Base-by-base conservation (phyloP, 1,284 basidiomycete genomes). In the Afroboletus lepidellus region DNA sequence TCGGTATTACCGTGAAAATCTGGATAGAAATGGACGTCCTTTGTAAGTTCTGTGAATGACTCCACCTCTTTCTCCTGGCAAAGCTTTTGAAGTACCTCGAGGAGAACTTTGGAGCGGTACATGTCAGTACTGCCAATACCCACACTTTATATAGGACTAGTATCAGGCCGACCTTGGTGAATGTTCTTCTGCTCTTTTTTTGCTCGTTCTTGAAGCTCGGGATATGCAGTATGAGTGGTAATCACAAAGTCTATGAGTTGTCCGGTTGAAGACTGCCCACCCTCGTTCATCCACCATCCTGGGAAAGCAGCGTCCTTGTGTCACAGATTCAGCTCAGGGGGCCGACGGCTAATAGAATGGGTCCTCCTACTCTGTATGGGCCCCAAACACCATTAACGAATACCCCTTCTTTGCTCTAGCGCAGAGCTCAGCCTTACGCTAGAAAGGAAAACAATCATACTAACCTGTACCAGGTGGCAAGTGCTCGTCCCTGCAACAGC, bases 271-370 rank as follows among this genome's bases (percentile, higher is more conserved):
- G 94, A 97, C 72, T 99, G 96, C 0, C 96, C 96, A 37, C 96
- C 96, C 73, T 99, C 96, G 65, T 97, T 99, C 94, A 98, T 98
- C 97, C 96, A 95, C 86, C 90, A 94, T 13, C 86, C 93, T 25
- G 88, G 88, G 74, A 98, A 97, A 24, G 96, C 81, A 16, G 90
- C 84, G 63, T 94, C 84, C 84, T 87, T 58, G 6, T 25, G 27
- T 15, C 25, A 39, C 6, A 24, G 25, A 51, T 29, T 48, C 30
- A 46, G 29, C 25, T 44, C 18, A 13, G 16, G 34, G 15, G 13
- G 33, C 4, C 3, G 27, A 39, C 38, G 11, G 29, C 21, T 18
- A 27, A 33, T 25, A 24, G 5, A 48, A 38, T 15, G 23, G 30
- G 11, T 44, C 6, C 12, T 46, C 62, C 42, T 56, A 83, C 87